Evolutionary conservation across 164 flowering plant species (phyloP).

Genomic region (Pachysandra terminalis): DNA sequence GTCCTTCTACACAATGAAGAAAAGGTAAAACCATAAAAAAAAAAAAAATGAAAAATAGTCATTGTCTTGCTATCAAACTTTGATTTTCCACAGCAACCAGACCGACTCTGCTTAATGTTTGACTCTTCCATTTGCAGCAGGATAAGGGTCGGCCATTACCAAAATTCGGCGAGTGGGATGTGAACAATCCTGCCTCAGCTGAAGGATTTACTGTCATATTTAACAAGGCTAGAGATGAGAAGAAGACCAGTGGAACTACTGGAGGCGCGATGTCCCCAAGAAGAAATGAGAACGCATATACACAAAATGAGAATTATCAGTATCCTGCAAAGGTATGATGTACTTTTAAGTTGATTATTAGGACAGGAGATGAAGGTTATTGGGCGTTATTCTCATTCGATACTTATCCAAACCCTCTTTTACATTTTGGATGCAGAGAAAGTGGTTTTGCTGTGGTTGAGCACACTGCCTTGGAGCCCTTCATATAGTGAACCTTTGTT

Average conservation of each 20-base stretch:
- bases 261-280: conserved; percentile 19
- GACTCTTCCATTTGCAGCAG: conserved; percentile 25
- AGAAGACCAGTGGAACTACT: conserved; percentile 44
- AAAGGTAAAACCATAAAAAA: too few relatives aligned
- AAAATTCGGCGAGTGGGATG: conserved; percentile 85
- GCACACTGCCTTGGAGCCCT: background rate
- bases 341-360: too few relatives aligned
- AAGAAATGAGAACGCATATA: conserved; percentile 20
- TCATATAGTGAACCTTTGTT: background rate
- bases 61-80: background rate
- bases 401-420: background rate
- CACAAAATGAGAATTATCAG: conserved; percentile 15
- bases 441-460: conserved; percentile 53
- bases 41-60: too few relatives aligned
- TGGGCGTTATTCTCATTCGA: background rate
- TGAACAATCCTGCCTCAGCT: conserved; percentile 72
- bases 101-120: background rate
- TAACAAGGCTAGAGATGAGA: conserved; percentile 73
- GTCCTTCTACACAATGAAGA: too few relatives aligned
- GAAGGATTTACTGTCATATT: conserved; percentile 75
- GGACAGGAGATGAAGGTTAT: background rate
- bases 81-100: background rate
- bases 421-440: conserved; percentile 33
- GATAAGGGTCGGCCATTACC: conserved; percentile 58
- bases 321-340: conserved; percentile 21